Evolutionary conservation across 2,329 filamentous ascomycete genomes (phyloP), one percentile per base, ranked within the genome.

Genomic region (Epichloe scottii): DNA sequence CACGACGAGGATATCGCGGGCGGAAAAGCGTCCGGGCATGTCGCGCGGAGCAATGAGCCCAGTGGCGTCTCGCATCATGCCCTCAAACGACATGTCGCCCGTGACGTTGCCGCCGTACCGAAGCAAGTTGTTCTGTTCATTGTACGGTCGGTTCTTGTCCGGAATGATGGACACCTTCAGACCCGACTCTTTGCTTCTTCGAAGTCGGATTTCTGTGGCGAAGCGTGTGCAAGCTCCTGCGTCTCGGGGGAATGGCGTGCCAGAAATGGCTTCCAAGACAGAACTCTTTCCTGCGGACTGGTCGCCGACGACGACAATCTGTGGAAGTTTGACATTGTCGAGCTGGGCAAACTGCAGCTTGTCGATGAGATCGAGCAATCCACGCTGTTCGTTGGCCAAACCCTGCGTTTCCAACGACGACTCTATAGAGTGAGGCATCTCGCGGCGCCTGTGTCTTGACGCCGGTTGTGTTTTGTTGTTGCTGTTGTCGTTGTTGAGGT

Each of bases 231-330:
- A 84, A 2, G 81, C 71, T 45, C 73, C 77, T 48, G 77, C 77
- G 54, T 78, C 77, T 51, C 75, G 69, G 0, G 79, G 81, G 44
- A 84, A 84, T 0, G 75, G 73, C 10, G 81, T 78, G 23, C 78
- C 77, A 0, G 78, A 81, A 38, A 84, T 69, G n/a, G 79, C 78
- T 58, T 82, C 79, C 2, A 84, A 71, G 1, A 81, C 77, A 4
- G 79, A 82, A 56, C 76, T 81, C 62, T 84, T 84, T 19, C 81
- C 81, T 5, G 78, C 75, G 2, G 78, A 82, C 62, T 83, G 79
- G 60, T 83, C 78, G 33, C 80, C 79, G 35, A 81, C 80, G 23
- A 83, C 79, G 45, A 83, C 78, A 37, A 84, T 77, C 58, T 84
- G 78, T 1, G 78, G 78, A 0, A 82, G 68, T 45, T 73, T 71